Conservation (phyloP, 495 filamentous ascomycete species). For the Melanomma pulvis-pyrius region DNA sequence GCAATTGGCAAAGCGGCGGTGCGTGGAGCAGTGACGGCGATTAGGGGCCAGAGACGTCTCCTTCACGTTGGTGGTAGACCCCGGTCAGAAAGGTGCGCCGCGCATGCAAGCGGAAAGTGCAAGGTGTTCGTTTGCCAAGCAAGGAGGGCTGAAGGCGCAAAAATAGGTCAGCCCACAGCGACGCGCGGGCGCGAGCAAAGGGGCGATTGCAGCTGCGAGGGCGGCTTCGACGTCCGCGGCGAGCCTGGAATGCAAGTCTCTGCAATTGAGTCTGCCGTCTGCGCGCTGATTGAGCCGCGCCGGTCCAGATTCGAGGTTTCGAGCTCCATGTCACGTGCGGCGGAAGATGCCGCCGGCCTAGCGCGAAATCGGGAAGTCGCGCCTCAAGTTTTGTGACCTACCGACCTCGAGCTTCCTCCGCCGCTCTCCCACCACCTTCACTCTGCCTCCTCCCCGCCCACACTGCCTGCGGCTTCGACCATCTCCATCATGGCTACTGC, state of each 20-base stretch:
- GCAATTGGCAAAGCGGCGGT: constrained; percentile 11
- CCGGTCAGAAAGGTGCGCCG: constrained; percentile 7
- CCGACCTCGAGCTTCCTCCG: neutral
- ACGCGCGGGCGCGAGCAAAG: neutral
- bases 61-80: constrained; percentile 5
- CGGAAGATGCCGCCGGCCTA: neutral
- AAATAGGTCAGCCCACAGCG: constrained; percentile 19
- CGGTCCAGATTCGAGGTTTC: no score
- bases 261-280: neutral
- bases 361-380: neutral
- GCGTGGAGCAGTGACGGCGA: constrained; percentile 1
- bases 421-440: neutral
- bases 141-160: constrained; percentile 19
- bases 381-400: neutral
- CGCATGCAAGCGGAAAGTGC: constrained; percentile 20
- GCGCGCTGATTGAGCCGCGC: neutral
- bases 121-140: constrained; percentile 27
- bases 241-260: neutral
- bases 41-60: constrained; percentile 21
- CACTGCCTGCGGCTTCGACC: neutral
- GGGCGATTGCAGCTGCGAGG: neutral
- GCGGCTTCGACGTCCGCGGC: neutral
- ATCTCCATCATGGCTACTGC: constrained; percentile 55
- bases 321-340: neutral
- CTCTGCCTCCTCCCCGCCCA: neutral